Evolutionary conservation across 805 yeast species (phyloP), one percentile per base, ranked within the genome.

Genomic region (Yarrowia porcina): DNA sequence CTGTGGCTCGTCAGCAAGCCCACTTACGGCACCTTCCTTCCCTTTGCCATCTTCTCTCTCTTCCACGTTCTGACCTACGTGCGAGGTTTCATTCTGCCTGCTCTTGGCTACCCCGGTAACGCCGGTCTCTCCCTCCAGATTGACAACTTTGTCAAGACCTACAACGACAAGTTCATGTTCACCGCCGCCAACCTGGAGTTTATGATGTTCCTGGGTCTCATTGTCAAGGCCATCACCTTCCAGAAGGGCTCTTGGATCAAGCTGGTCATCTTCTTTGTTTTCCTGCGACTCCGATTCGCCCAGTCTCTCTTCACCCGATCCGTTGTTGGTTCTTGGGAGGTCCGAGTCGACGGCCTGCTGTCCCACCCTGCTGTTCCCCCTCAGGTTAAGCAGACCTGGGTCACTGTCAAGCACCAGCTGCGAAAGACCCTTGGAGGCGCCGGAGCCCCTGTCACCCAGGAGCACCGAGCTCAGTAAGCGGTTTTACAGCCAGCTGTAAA

Each of bases 11-110:
- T 85, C 64, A 81, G 90, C 67, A 84, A 87, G 50, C 83, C 80
- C 65, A 82, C 83, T 66, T 74, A 83, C 33, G 71, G 89, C 63
- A 81, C 96, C 2, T 76, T 87, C 66, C 72, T 86, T 23, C 96
- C 97, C 63, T 90, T 88, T 71, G 77, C 83, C 49, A 77, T 89
- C 63, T 92, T 88, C 74, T 87, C 97, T 8, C 71, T 85, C 18
- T 91, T 93, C 83, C 97, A 92, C 73, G 85, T 84, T 11, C 77
- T 91, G 70, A 85, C 87, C 18, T 93, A 89, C 76, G 67, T 82
- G 62, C 83, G 87, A 68, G 79, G 84, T 42, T 81, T 80, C 66
- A 67, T 93, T 63, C 77, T 92, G 60, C 96, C 97, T 39, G 77
- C 83, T 6, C 74, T 84, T 23, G 80, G 81, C 63, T 57, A 74